A percentile compares a stretch with the other conserved stretches of the same genome.
phyloP scores from a whole-genome alignment of 805 yeast species.

The Ogataea sp. region DNA sequence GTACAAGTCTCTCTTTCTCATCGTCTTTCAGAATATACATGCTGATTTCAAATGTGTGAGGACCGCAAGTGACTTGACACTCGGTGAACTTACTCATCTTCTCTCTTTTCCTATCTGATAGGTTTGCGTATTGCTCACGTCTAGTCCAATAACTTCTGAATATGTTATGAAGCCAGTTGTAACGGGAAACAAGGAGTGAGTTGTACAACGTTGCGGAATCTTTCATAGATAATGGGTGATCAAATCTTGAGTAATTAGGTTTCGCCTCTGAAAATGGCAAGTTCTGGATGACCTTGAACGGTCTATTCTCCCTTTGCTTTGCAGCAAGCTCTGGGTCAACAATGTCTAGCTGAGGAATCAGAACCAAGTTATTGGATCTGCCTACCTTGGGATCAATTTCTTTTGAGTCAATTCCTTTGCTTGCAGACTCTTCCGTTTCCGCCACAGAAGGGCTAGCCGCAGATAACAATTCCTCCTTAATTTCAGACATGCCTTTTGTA shows the following conservation, averaged over 20 bases:
- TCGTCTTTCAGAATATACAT: conserved; percentile 84
- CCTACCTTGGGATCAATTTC: conserved; percentile 6
- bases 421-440: too few species aligned
- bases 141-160: conserved; percentile 70
- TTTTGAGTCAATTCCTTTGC: too few species aligned
- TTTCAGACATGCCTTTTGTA: neutral
- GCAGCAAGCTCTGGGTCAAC: conserved; percentile 21
- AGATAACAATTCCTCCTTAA: neutral
- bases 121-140: conserved; percentile 39
- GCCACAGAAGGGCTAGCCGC: neutral
- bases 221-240: conserved; percentile 58
- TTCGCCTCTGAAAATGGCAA: conserved; percentile 57
- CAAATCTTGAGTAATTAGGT: conserved; percentile 59
- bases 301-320: conserved; percentile 31
- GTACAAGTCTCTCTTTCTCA: conserved; percentile 40
- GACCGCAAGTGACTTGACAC: conserved; percentile 65
- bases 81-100: conserved; percentile 86
- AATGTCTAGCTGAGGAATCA: conserved; percentile 23
- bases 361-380: conserved; percentile 15
- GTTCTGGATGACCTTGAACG: conserved; percentile 57
- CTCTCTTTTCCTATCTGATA: conserved; percentile 49
- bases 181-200: conserved; percentile 68
- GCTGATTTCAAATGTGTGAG: conserved; percentile 71
- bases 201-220: conserved; percentile 68
- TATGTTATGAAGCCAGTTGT: conserved; percentile 57